Evolutionary conservation across 2,329 filamentous ascomycete genomes (phyloP), one percentile per base, ranked within the genome.

Genomic region (Daldinia sp.): DNA sequence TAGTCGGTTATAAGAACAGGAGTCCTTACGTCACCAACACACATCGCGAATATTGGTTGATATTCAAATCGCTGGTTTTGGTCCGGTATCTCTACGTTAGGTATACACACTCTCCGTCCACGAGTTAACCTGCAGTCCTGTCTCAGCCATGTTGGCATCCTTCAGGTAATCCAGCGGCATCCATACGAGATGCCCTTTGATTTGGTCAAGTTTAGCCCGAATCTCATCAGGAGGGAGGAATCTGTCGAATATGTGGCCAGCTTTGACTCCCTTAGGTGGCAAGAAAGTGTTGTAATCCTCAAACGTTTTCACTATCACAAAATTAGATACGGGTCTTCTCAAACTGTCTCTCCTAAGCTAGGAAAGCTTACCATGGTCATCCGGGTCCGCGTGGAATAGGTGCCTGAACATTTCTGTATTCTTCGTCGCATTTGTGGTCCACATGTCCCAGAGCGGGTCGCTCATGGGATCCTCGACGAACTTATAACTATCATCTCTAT

Each of bases 151-250:
- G 74, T 93, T 87, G 0, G 90, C 93, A 71, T 97, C 90, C 74
- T 88, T 86, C 77, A 98, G 80, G 78, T 97, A 98, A 51, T 94
- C 88, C 75, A 98, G 79, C n/a, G 94, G 94, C 90, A 97, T 95
- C 93, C 93, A 97, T 6, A 98, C 95, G 44, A 98, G 80, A 82
- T 98, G 95, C 0, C 95, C 95, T 81, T 89, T 90, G 73, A 98
- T 89, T 76, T 91, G 86, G 74, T 93, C 90, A 56, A 98, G 83
- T 79, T 95, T 93, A 72, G 86, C 79, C 15, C 92, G 87, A 6
- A 96, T 89, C 62, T 97, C 90, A 26, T 90, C 84, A 0, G 89
- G 87, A 0, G 92, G 91, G 78, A 92, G 86, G 79, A 91, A 93
- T 65, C 88, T 88, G 78, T 97, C 93, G 75, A 92, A 97, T 66